Percentiles rank a stretch among this genome's conserved stretches.
Conservation (phyloP, 2,329 filamentous ascomycete species). For the Botrytis tulipae region DNA sequence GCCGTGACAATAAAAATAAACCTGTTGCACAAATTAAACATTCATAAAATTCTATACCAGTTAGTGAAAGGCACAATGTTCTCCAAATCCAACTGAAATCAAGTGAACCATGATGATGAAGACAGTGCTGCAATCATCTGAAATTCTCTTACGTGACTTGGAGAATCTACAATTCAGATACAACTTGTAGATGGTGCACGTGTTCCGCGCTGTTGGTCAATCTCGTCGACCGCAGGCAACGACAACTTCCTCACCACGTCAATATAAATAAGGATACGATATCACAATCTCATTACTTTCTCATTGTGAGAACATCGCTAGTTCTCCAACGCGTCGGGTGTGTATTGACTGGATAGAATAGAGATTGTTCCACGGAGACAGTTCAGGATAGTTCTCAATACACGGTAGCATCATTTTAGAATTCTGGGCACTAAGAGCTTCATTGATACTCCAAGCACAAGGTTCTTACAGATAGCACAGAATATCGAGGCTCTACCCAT, state of each 20-base stretch:
- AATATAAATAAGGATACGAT: neutral
- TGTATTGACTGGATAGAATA: neutral
- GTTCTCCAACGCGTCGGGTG: neutral
- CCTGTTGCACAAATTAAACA: neutral
- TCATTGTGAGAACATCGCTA: neutral
- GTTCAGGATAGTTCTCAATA: neutral
- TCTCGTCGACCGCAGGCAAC: no score
- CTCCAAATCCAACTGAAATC: neutral
- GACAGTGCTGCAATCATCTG: neutral
- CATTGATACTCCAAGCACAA: neutral
- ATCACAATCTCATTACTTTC: neutral
- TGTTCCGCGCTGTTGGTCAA: no score
- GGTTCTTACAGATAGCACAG: neutral
- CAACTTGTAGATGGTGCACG: neutral
- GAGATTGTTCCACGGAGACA: neutral
- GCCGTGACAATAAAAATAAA: neutral
- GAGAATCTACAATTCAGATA: neutral
- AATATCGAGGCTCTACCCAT: neutral
- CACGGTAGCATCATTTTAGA: neutral
- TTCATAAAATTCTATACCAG: neutral
- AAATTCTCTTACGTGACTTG: no score
- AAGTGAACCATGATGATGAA: neutral
- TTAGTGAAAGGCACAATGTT: rapidly evolving
- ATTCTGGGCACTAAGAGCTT: neutral
- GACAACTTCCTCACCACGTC: no score